Percentiles rank a stretch among this genome's conserved stretches.
Conservation (phyloP, 2,329 filamentous ascomycete species). For the Penicillium sp. region DNA sequence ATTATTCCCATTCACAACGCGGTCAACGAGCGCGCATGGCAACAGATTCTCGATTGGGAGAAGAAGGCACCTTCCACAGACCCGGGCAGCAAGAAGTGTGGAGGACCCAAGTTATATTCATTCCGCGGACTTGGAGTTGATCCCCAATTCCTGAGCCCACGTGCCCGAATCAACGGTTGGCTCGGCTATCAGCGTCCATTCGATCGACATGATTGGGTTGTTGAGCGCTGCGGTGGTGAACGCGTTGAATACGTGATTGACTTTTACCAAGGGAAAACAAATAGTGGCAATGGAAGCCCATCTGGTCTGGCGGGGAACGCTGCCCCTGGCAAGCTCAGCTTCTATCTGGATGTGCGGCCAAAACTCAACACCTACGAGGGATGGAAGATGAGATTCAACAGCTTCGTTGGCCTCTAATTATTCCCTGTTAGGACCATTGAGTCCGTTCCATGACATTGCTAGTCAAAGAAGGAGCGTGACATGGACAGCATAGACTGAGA, state of each 20-base stretch:
- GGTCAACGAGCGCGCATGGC: constrained; percentile 96
- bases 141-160: constrained; percentile 71
- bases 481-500: constrained; percentile 26
- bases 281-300: constrained; percentile 37
- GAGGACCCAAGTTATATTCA: constrained; percentile 79
- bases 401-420: constrained; percentile 53
- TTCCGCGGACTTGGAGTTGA: constrained; percentile 71
- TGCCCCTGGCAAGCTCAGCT: constrained; percentile 58
- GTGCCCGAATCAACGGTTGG: constrained; percentile 79
- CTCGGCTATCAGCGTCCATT: constrained; percentile 92
- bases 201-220: constrained; percentile 95
- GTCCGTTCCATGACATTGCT: constrained; percentile 27
- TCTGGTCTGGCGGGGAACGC: constrained; percentile 40
- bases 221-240: constrained; percentile 79
- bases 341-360: constrained; percentile 69
- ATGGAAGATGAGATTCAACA: constrained; percentile 61
- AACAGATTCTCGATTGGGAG: constrained; percentile 91
- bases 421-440: background rate
- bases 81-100: constrained; percentile 68
- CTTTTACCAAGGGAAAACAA: constrained; percentile 80
- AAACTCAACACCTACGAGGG: constrained; percentile 70
- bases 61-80: constrained; percentile 62
- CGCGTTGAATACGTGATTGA: constrained; percentile 96
- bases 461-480: constrained; percentile 37
- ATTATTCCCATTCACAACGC: constrained; percentile 98